These are phyloP conservation scores for Lasiodiplodia citricola DNA, from an alignment of 2,329 filamentous ascomycete genomes.

Conservation along the genomic window DNA sequence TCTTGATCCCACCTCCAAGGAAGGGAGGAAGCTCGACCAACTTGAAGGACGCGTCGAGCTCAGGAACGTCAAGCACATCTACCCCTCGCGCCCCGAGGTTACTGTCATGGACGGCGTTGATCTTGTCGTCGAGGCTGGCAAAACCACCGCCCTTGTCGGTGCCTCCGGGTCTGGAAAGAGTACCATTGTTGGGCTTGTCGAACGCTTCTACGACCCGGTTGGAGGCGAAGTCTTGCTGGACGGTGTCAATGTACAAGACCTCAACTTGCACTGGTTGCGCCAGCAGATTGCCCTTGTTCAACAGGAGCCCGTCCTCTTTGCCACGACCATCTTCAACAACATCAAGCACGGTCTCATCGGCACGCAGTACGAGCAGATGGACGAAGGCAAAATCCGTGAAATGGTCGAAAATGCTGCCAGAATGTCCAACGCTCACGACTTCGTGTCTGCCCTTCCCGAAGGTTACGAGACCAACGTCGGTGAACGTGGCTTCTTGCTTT, in stretches of 20 bases:
- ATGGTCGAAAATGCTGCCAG: constrained; percentile 78
- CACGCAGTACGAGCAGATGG: constrained; percentile 70
- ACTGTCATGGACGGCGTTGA: constrained; percentile 82
- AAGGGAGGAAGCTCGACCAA: constrained; percentile 71
- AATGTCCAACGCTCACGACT: constrained; percentile 90
- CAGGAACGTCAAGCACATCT: constrained; percentile 82
- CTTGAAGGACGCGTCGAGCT: constrained; percentile 78
- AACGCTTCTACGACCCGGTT: constrained; percentile 89
- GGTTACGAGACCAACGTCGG: constrained; percentile 90
- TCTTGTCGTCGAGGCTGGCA: constrained; percentile 79
- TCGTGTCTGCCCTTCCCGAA: constrained; percentile 77
- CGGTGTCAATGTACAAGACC: constrained; percentile 73
- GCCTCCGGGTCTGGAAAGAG: constrained; percentile 91
- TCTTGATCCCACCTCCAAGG: constrained; percentile 71
- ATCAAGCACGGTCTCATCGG: constrained; percentile 87
- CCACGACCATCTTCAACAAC: constrained; percentile 82
- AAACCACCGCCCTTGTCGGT: constrained; percentile 87
- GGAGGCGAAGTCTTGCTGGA: constrained; percentile 79
- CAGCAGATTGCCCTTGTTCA: constrained; percentile 88
- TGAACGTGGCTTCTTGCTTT: constrained; percentile 85
- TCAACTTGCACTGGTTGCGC: constrained; percentile 86
- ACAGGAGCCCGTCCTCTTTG: constrained; percentile 87
- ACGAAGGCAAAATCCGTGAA: constrained; percentile 67
- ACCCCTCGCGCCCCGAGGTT: constrained; percentile 87
- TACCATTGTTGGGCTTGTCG: constrained; percentile 86